phyloP scores from a whole-genome alignment of 2,329 filamentous ascomycete genomes.

The Paraconiothyrium brasiliense region DNA sequence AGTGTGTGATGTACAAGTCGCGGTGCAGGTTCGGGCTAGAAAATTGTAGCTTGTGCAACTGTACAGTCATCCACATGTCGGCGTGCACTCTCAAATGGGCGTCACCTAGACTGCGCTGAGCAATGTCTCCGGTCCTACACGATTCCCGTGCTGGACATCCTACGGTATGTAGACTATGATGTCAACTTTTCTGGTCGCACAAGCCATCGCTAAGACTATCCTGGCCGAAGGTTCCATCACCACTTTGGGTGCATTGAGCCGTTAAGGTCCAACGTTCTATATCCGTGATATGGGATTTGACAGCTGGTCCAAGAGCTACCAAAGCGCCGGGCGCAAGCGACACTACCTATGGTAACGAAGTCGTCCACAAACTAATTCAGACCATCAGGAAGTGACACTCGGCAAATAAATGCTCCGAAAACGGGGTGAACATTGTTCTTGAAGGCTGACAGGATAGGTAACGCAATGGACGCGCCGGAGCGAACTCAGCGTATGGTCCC shows the following conservation, averaged over 20 bases:
- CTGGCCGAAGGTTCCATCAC: neutral
- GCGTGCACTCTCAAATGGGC: constrained; percentile 62
- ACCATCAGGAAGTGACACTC: neutral
- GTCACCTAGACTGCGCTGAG: constrained; percentile 75
- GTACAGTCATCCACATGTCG: constrained; percentile 61
- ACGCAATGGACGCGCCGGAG: constrained; percentile 57
- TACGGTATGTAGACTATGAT: constrained; percentile 61
- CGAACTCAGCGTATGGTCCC: constrained; percentile 75
- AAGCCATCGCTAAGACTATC: neutral
- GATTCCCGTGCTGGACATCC: constrained; percentile 58
- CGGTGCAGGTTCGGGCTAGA: constrained; percentile 56
- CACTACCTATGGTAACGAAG: neutral
- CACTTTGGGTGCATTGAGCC: neutral
- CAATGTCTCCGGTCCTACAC: constrained; percentile 54
- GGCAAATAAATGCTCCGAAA: neutral
- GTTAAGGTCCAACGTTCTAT: neutral
- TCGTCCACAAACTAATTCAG: neutral
- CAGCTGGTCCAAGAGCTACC: constrained; percentile 32
- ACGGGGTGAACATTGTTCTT: neutral
- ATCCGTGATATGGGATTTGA: neutral
- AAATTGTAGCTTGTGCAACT: constrained; percentile 58
- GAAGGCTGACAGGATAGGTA: neutral
- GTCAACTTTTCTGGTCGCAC: neutral
- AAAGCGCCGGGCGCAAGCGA: constrained; percentile 3
- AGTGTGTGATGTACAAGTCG: constrained; percentile 62